These are phyloP conservation scores for Cornus kousa DNA, from an alignment of 148 eudicot genomes.

Conservation along the genomic window DNA sequence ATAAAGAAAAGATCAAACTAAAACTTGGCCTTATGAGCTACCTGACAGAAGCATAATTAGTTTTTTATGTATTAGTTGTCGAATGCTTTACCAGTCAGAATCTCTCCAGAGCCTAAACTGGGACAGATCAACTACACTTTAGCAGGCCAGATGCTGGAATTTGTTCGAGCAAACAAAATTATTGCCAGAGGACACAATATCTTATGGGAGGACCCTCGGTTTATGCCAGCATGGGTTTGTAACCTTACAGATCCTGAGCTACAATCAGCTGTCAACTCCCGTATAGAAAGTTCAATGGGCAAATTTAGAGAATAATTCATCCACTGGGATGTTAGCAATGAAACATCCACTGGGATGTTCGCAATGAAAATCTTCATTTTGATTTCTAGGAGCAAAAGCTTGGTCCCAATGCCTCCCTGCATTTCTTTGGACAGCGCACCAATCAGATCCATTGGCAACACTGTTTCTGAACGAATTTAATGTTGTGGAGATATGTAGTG, in stretches of 20 bases:
- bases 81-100: too few relatives aligned
- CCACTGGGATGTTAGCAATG: conserved; percentile 85
- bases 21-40: too few relatives aligned
- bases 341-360: conserved; percentile 82
- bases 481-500: conserved; percentile 70
- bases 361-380: conserved; percentile 70
- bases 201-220: conserved; percentile 69
- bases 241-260: conserved; percentile 40
- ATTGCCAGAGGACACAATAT: conserved; percentile 75
- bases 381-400: conserved; percentile 63
- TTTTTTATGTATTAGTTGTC: too few relatives aligned
- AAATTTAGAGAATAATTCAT: conserved; percentile 56
- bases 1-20: too few relatives aligned
- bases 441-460: conserved; percentile 56
- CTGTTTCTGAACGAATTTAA: conserved; percentile 74
- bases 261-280: conserved; percentile 36
- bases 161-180: conserved; percentile 54
- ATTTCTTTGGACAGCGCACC: conserved; percentile 49
- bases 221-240: conserved; percentile 54
- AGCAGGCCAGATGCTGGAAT: conserved; percentile 64
- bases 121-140: conserved; percentile 58
- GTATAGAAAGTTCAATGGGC: conserved; percentile 54
- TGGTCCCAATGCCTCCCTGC: conserved; percentile 53
- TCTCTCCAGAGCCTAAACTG: conserved; percentile 53
- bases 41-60: too few relatives aligned